A percentile compares a stretch with the other conserved stretches of the same genome.
phyloP scores from a whole-genome alignment of 257 asterid genomes.

The Primulina huaijiensis region DNA sequence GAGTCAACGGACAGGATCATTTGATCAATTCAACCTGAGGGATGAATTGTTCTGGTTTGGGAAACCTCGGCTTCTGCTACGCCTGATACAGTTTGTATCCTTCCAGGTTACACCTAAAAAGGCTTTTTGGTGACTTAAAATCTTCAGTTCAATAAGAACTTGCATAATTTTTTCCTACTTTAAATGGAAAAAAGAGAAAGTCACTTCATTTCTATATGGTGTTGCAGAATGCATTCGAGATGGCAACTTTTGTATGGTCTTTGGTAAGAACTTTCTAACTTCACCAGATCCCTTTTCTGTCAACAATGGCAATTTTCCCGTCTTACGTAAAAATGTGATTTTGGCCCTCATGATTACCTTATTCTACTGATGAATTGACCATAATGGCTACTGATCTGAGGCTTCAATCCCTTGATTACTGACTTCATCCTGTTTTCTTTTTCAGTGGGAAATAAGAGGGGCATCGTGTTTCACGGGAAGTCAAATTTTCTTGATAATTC shows the following conservation, averaged over 20 bases:
- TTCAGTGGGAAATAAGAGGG: conserved; percentile 75
- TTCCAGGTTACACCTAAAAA: conserved; percentile 60
- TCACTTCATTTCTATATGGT: conserved; percentile 2
- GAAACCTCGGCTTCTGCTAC: conserved; percentile 71
- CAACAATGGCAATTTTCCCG: too few relatives aligned
- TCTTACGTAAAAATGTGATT: too few relatives aligned
- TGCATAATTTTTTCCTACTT: too few relatives aligned
- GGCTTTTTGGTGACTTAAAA: too few relatives aligned
- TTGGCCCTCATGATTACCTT: too few relatives aligned
- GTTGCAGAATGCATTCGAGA: conserved; percentile 90
- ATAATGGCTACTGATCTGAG: too few relatives aligned
- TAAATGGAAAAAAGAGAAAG: neutral
- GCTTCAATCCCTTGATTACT: too few relatives aligned
- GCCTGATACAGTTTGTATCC: conserved; percentile 72
- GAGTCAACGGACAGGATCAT: conserved; percentile 46
- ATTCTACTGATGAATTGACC: too few relatives aligned
- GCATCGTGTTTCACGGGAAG: conserved; percentile 58
- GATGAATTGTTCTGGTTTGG: conserved; percentile 98
- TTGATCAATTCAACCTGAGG: conserved; percentile 63
- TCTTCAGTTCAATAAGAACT: too few relatives aligned
- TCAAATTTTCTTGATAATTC: conserved; percentile 48
- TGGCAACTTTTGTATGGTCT: conserved; percentile 80
- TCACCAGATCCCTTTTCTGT: too few relatives aligned
- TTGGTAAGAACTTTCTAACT: conserved; percentile 46
- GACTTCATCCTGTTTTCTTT: neutral